These are phyloP conservation scores for Zygnema cylindricum DNA, from an alignment of 139 green algal species.

Conservation along the genomic window DNA sequence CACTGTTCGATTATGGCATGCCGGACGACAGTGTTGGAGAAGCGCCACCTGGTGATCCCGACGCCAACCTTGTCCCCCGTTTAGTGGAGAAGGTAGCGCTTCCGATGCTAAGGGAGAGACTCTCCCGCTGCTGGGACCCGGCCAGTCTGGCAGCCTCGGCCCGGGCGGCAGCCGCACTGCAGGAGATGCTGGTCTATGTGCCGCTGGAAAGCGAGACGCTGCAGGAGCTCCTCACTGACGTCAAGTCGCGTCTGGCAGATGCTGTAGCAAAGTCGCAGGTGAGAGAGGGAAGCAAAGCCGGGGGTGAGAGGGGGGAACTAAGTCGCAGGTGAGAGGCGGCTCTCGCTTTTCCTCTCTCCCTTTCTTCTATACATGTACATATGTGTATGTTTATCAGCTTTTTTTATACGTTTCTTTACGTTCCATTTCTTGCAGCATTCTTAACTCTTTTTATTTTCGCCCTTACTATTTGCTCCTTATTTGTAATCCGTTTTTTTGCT, in stretches of 20 bases:
- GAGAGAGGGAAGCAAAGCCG: background rate
- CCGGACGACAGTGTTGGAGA: slow-evolving; percentile 18
- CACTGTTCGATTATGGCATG: slow-evolving; percentile 86
- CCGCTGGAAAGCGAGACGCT: slow-evolving; percentile 16
- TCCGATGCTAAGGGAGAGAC: slow-evolving; percentile 71
- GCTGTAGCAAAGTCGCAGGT: slow-evolving; percentile 12
- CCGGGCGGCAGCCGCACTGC: slow-evolving; percentile 23
- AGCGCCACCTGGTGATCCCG: slow-evolving; percentile 69
- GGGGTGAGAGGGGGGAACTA: too few species aligned
- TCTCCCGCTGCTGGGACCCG: slow-evolving; percentile 76
- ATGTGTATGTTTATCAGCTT: too few species aligned
- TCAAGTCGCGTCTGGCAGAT: background rate
- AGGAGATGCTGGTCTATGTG: slow-evolving; percentile 64
- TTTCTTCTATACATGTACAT: too few species aligned
- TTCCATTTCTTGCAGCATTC: too few species aligned
- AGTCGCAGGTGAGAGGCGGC: too few species aligned
- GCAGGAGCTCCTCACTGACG: slow-evolving; percentile 29
- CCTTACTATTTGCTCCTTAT: too few species aligned
- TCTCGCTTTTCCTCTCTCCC: too few species aligned
- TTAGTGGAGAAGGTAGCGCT: slow-evolving; percentile 73
- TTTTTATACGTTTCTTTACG: too few species aligned
- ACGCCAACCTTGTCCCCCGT: slow-evolving; percentile 80
- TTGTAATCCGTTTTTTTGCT: too few species aligned
- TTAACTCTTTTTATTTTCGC: too few species aligned
- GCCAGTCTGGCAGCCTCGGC: slow-evolving; percentile 65